Percentiles rank a stretch among this genome's conserved stretches.
Evolutionary conservation across 78 protist species (phyloP).

Genomic region (Bigelowiella natans): DNA sequence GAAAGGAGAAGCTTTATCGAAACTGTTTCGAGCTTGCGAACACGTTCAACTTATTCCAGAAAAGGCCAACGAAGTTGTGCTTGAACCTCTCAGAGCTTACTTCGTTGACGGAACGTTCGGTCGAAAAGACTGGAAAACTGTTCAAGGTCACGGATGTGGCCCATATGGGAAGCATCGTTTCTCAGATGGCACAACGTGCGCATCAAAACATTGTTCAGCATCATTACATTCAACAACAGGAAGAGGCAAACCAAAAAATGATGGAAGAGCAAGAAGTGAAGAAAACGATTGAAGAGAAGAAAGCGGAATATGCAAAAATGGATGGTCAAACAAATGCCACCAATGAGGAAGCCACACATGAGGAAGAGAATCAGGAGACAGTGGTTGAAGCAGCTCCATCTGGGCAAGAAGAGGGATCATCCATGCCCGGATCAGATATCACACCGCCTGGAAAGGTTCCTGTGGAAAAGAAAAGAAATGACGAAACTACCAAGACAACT

Average conservation of each 20-base stretch:
- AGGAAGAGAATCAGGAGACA: neutral
- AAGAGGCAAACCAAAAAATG: neutral
- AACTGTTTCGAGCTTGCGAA: conserved; percentile 54
- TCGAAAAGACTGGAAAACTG: neutral
- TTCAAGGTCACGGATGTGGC: neutral
- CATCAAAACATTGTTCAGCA: neutral
- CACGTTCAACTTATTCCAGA: conserved; percentile 17
- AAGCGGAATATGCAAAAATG: neutral
- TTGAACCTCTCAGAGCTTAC: neutral
- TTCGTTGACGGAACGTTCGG: neutral
- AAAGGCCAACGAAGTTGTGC: neutral
- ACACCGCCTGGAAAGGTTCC: neutral
- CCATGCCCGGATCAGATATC: no score
- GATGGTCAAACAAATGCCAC: neutral
- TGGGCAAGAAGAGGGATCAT: neutral
- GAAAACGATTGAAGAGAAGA: neutral
- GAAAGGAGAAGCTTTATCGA: conserved; percentile 51
- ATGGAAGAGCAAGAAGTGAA: neutral
- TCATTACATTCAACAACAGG: neutral
- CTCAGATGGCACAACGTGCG: neutral
- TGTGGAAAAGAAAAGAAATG: neutral
- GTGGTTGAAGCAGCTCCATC: neutral
- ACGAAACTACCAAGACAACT: neutral
- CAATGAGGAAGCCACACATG: neutral
- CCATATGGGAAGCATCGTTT: neutral